A percentile compares a stretch with the other conserved stretches of the same genome.
These are phyloP conservation scores for Hirsutella minnesotensis DNA, from an alignment of 2,329 filamentous ascomycete species.

Conservation along the genomic window DNA sequence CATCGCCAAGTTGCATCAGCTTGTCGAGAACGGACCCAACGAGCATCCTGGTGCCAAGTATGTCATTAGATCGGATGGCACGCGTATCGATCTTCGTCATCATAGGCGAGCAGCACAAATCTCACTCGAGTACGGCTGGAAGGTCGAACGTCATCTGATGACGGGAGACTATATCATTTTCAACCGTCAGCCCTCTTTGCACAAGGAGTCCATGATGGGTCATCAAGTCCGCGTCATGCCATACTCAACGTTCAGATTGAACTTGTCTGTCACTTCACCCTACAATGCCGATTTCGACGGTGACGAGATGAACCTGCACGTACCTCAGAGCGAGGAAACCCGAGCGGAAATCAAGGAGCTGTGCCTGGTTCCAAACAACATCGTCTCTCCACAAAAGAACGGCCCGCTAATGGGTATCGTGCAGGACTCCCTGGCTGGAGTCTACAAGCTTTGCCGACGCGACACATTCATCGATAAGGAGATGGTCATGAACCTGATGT, in stretches of 20 bases:
- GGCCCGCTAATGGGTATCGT: constrained; percentile 98
- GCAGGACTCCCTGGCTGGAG: constrained; percentile 90
- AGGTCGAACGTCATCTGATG: constrained; percentile 92
- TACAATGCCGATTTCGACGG: constrained; percentile 99
- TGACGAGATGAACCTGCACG: constrained; percentile 99
- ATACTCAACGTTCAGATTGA: constrained; percentile 96
- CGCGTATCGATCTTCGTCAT: constrained; percentile 87
- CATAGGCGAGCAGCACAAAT: constrained; percentile 81
- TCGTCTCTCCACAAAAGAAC: constrained; percentile 95
- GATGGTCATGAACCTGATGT: constrained; percentile 88
- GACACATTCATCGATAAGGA: constrained; percentile 87
- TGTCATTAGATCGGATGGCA: constrained; percentile 86
- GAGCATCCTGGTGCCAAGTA: constrained; percentile 95
- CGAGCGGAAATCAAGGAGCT: constrained; percentile 88
- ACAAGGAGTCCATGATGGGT: constrained; percentile 99
- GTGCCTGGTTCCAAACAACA: constrained; percentile 96
- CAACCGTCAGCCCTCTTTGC: constrained; percentile 96
- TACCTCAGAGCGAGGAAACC: constrained; percentile 94
- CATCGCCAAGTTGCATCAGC: constrained; percentile 77
- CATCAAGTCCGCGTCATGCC: constrained; percentile 97
- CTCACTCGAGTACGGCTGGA: constrained; percentile 90
- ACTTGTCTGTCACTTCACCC: constrained; percentile 91
- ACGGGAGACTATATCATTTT: constrained; percentile 98
- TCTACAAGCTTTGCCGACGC: constrained; percentile 91
- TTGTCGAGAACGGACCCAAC: constrained; percentile 88